These are phyloP conservation scores for Chloropicon primus DNA, from an alignment of 139 green algal genomes.

Conservation along the genomic window DNA sequence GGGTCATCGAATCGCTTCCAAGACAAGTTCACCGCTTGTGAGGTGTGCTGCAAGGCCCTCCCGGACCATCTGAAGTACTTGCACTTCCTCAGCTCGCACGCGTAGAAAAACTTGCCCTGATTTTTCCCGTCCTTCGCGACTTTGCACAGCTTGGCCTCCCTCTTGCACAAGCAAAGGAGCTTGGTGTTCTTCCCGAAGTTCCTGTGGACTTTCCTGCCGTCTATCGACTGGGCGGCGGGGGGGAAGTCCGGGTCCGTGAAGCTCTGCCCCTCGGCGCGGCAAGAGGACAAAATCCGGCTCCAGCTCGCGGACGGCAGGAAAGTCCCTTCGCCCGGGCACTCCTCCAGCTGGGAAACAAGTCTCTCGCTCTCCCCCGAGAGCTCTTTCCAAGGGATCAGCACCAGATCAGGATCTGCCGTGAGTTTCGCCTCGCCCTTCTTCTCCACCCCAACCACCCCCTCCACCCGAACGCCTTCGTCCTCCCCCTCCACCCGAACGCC, in stretches of 20 bases:
- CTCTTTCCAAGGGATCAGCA: too few relatives aligned
- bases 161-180: not conserved
- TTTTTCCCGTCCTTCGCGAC: not conserved
- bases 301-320: too few relatives aligned
- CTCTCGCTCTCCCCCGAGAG: too few relatives aligned
- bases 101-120: not conserved
- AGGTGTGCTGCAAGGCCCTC: not conserved
- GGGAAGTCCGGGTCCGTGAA: not conserved
- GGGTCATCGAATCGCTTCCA: not conserved
- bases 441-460: too few relatives aligned
- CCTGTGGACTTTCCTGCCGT: not conserved
- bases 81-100: not conserved
- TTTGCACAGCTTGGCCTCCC: not conserved
- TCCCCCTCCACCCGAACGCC: too few relatives aligned
- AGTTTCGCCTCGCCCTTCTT: too few relatives aligned
- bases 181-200: not conserved
- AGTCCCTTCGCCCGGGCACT: too few relatives aligned
- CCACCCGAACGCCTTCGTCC: too few relatives aligned
- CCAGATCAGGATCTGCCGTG: too few relatives aligned
- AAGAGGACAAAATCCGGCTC: too few relatives aligned
- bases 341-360: too few relatives aligned
- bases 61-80: not conserved
- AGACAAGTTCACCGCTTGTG: not conserved
- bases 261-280: too few relatives aligned
- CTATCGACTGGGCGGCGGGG: not conserved